Evolutionary conservation across 2,329 filamentous ascomycete species (phyloP).

Genomic region (Diaporthe sp.): DNA sequence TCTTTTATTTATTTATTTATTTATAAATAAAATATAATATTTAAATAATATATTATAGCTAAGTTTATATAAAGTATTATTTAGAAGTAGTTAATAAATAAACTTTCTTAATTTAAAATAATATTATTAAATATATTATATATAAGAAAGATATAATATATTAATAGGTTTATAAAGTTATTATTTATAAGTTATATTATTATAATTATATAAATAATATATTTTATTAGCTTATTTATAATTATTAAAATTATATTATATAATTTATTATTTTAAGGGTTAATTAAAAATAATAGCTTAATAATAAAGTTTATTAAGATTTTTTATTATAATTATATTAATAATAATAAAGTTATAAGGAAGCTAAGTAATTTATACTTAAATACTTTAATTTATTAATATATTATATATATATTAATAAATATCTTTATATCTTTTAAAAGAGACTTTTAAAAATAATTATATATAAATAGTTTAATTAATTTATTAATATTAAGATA

Average conservation of each 20-base stretch:
- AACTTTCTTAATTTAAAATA: no score
- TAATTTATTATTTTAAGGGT: not conserved
- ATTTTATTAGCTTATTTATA: slow-evolving; percentile 13
- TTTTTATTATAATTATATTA: no score
- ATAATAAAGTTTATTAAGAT: not conserved
- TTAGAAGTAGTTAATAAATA: no score
- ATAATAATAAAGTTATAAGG: not conserved
- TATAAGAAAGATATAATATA: not conserved
- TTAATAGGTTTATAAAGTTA: not conserved
- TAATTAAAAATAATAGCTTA: not conserved
- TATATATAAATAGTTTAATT: not conserved
- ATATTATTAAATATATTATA: no score
- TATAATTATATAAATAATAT: not conserved
- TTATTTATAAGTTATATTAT: not conserved
- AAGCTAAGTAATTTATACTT: slow-evolving; percentile 1
- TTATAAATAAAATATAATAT: not conserved
- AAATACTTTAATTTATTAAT: no score
- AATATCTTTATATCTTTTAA: no score
- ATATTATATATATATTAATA: no score
- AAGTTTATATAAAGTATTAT: no score
- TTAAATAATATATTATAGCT: not conserved
- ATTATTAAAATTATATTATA: slow-evolving; percentile 12
- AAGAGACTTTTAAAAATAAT: no score
- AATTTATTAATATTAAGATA: not conserved
- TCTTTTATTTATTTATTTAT: slow-evolving; percentile 14